Conservation (phyloP, 805 yeast genomes). For the Komagataella pastoris region DNA sequence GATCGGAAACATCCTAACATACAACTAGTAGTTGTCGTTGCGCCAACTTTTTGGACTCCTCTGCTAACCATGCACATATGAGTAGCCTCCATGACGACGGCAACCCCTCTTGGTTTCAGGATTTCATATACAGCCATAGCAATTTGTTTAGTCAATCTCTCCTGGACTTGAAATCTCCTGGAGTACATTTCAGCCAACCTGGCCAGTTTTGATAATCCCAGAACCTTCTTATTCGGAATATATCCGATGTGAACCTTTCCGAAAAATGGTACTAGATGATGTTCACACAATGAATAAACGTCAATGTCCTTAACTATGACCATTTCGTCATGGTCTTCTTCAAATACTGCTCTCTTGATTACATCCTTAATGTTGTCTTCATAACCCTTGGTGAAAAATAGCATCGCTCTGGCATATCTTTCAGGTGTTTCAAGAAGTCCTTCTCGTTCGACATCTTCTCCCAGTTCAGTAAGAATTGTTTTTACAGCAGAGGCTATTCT, state of each 20-base stretch:
- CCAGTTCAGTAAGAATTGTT: slow-evolving; percentile 66
- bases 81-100: slow-evolving; percentile 94
- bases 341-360: slow-evolving; percentile 89
- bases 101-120: slow-evolving; percentile 90
- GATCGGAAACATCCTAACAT: slow-evolving; percentile 95
- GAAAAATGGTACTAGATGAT: slow-evolving; percentile 92
- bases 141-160: slow-evolving; percentile 89
- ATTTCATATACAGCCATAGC: slow-evolving; percentile 92
- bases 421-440: slow-evolving; percentile 92
- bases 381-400: slow-evolving; percentile 91
- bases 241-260: slow-evolving; percentile 98
- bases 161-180: slow-evolving; percentile 95
- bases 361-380: slow-evolving; percentile 89
- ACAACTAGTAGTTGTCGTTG: slow-evolving; percentile 87
- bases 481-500: slow-evolving; percentile 81
- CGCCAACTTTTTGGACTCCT: slow-evolving; percentile 93
- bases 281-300: slow-evolving; percentile 88
- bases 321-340: slow-evolving; percentile 98
- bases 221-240: slow-evolving; percentile 85
- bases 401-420: slow-evolving; percentile 92
- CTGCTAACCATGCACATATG: slow-evolving; percentile 99
- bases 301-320: slow-evolving; percentile 94
- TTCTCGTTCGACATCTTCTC: slow-evolving; percentile 82
- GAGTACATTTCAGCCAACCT: slow-evolving; percentile 95
- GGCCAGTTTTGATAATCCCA: slow-evolving; percentile 88